These are phyloP conservation scores for Rutstroemia sp. DNA, from an alignment of 2,329 filamentous ascomycete genomes.

Conservation along the genomic window DNA sequence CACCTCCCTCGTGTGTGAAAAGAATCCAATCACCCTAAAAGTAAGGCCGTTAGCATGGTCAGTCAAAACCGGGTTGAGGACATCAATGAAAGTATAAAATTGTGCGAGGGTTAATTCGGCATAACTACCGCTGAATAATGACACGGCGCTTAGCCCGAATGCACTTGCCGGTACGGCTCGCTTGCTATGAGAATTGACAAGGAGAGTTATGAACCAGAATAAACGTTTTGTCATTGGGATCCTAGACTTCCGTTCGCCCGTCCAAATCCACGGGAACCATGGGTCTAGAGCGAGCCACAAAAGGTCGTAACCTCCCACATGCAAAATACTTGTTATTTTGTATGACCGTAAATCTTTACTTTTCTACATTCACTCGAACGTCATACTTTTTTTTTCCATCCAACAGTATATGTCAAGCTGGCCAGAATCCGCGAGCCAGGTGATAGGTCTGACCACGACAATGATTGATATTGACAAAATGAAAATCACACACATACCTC, in stretches of 20 bases:
- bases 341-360: constrained; percentile 10
- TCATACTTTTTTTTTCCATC: neutral
- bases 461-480: neutral
- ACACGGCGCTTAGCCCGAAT: constrained; percentile 9
- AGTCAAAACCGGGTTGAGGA: neutral
- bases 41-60: constrained; percentile 22
- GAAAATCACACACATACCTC: constrained; percentile 64
- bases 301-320: constrained; percentile 21
- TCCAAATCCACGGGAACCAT: constrained; percentile 10
- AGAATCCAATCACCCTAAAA: constrained; percentile 95
- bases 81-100: constrained; percentile 1
- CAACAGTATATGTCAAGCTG: neutral
- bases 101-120: constrained; percentile 8
- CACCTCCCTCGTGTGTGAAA: constrained; percentile 99
- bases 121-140: neutral
- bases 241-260: constrained; percentile 29
- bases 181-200: constrained; percentile 4
- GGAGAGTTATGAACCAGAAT: constrained; percentile 8
- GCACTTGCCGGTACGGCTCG: constrained; percentile 19
- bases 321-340: constrained; percentile 3
- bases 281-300: constrained; percentile 13
- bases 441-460: neutral
- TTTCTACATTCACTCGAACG: constrained; percentile 31
- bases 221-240: constrained; percentile 19
- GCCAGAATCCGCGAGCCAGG: neutral